Evolutionary conservation across 2,329 filamentous ascomycete species (phyloP).

Genomic region (Alternaria metachromatica): DNA sequence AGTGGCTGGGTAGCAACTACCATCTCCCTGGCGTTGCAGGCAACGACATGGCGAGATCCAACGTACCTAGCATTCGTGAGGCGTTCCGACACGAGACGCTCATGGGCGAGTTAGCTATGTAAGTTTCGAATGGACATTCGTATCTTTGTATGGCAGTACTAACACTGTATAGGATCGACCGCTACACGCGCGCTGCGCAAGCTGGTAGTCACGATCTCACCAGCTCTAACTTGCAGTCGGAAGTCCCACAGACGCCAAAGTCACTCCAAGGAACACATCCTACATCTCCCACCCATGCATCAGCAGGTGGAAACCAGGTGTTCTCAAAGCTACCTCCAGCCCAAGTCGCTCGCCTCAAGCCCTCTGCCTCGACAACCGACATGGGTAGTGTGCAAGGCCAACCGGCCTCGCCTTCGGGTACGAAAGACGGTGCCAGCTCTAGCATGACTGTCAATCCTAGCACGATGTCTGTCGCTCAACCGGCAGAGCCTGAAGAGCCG

Average conservation of each 20-base stretch:
- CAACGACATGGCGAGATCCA: conserved; percentile 94
- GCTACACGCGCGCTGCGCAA: conserved; percentile 51
- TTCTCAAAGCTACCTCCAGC: conserved; percentile 41
- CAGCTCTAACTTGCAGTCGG: conserved; percentile 43
- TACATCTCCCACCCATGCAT: conserved; percentile 51
- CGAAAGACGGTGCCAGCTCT: conserved; percentile 25
- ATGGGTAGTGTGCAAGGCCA: conserved; percentile 20
- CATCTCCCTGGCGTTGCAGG: conserved; percentile 79
- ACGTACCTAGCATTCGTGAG: conserved; percentile 91
- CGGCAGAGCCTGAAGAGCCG: conserved; percentile 31
- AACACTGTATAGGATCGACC: conserved; percentile 41
- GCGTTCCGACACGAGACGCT: conserved; percentile 89
- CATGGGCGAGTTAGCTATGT: conserved; percentile 84
- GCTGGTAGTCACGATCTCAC: conserved; percentile 42
- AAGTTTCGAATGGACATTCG: conserved; percentile 47
- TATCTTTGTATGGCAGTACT: background rate
- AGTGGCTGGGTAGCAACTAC: conserved; percentile 86
- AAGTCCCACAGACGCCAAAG: conserved; percentile 38
- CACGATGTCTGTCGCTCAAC: conserved; percentile 26
- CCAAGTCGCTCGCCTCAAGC: conserved; percentile 48
- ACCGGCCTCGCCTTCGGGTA: conserved; percentile 34
- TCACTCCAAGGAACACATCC: conserved; percentile 40
- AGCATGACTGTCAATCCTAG: conserved; percentile 40
- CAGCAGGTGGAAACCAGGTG: conserved; percentile 40
- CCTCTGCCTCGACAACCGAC: conserved; percentile 30